Evolutionary conservation across 2,329 filamentous ascomycete genomes (phyloP), one percentile per base, ranked within the genome.

Genomic region (Cladosporium sp.): DNA sequence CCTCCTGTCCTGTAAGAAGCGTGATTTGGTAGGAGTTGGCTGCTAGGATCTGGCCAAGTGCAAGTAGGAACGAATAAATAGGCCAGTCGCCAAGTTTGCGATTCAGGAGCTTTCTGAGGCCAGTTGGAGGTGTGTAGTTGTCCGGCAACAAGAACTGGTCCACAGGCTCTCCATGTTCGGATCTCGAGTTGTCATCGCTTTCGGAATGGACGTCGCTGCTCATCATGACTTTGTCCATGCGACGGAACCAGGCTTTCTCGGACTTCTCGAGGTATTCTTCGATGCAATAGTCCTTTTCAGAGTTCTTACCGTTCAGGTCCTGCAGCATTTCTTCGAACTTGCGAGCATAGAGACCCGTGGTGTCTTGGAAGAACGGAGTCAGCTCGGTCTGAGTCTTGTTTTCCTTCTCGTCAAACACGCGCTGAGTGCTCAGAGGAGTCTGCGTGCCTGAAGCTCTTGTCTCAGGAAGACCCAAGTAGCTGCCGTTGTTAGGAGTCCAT

Each of bases 21-120:
- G 87, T 88, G 72, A 90, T 86, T 72, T 90, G 88, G 76, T 89
- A 89, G 0, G 86, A 88, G 75, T 88, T 89, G 64, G 86, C 85
- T 1, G 87, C 86, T 59, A 89, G 84, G 67, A 89, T 85, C 71
- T 89, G 87, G 24, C 86, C 85, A 34, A 88, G 80, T 8, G 86
- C 86, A 18, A 89, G 81, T 55, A 89, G 80, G 68, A 89, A 81
- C 2, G 85, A 84, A 73, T 89, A 89, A 4, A 88, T 72, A 0
- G 87, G 87, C 79, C 82, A 88, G 70, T 87, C 85, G 15, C 84
- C 84, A 64, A 88, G 75, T 26, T 84, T 83, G 63, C 82, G 78
- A 67, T 85, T 81, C 77, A 88, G 82, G 71, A 82, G 77, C 67
- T 86, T 85, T 68, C 80, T 82, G 8, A 88, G 69, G 4, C 86